Evolutionary conservation across 192 early-diverging fungal species (phyloP).

Genomic region (Coemansia sp.): DNA sequence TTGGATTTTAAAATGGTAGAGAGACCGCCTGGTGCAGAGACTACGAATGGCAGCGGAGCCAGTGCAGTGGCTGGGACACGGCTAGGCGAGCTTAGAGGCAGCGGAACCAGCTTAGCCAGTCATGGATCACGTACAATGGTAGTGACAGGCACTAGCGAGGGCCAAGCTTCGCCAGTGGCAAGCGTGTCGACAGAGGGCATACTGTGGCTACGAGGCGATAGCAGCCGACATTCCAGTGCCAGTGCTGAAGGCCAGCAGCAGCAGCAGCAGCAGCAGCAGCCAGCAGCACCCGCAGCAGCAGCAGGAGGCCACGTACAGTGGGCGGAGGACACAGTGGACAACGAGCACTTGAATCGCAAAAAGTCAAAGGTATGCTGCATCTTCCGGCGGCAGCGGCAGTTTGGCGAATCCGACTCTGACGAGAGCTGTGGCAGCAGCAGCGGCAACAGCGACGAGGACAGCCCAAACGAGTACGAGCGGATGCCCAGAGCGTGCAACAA

Average conservation of each 20-base stretch:
- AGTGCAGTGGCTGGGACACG: background rate
- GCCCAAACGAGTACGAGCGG: conserved; percentile 55
- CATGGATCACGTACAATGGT: conserved; percentile 40
- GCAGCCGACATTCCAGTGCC: background rate
- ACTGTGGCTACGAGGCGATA: conserved; percentile 25
- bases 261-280: background rate
- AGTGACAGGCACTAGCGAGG: background rate
- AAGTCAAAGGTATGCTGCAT: conserved; percentile 58
- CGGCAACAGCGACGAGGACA: conserved; percentile 11
- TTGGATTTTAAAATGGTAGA: background rate
- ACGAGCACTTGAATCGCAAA: conserved; percentile 48
- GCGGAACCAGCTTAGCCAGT: conserved; percentile 14
- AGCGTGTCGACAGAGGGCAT: conserved; percentile 1
- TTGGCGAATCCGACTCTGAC: conserved; percentile 55
- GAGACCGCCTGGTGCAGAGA: background rate
- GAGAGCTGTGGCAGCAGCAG: conserved; percentile 8
- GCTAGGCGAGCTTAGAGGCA: conserved; percentile 1
- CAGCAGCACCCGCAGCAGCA: background rate
- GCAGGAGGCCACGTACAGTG: conserved; percentile 28
- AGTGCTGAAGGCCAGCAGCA: background rate
- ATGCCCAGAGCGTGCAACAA: conserved; percentile 19
- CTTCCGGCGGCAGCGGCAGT: conserved; percentile 36
- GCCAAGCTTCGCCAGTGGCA: background rate
- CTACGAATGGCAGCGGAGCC: background rate
- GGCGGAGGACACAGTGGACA: conserved; percentile 51